Evolutionary conservation across 2,329 filamentous ascomycete genomes (phyloP), one percentile per base, ranked within the genome.

Genomic region (Pseudogymnoascus pannorum): DNA sequence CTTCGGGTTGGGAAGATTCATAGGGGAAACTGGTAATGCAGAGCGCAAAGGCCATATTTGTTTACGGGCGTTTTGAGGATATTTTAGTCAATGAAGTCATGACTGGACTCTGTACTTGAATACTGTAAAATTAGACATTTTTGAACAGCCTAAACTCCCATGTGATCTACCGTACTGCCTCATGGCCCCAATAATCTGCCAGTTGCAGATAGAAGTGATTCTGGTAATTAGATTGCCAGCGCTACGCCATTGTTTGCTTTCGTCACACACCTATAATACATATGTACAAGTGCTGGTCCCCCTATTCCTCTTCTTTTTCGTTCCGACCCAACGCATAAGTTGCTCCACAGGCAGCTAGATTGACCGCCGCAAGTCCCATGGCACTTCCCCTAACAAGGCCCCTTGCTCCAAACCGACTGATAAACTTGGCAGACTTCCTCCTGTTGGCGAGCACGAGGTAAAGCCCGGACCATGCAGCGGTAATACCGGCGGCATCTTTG

Each of bases 391-490:
- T 74, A n/a, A 81, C 75, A 31, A 78, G 67, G 0, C 81, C 81
- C 64, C 81, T 75, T 4, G 75, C 75, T 1, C 76, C 76, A 67
- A 82, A 79, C 64, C 78, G 80, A 60, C 73, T 75, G 58, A 72
- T 73, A 35, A 83, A 67, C 65, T 75, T 78, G 57, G 62, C 62
- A 58, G 33, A 5, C 63, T 79, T 82, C 66, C 86, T 76, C 64
- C 86, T 76, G 61, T 79, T 73, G 2, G 86, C 86, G 11, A 89
- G 72, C 14, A 88, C 70, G n/a, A 86, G 74, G 67, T 88, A 88
- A 40, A 87, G 69, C 0, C 83, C 84, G 31, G 82, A 86, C 83
- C 85, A 87, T 0, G 85, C 84, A 7, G 84, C 83, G 16, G 80
- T 84, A 4, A 87, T 77, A 5, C 86, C 86, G 0, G 85, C 86